These are phyloP conservation scores for Drechslerella coelobrocha DNA, from an alignment of 2,329 filamentous ascomycete genomes.

Conservation along the genomic window DNA sequence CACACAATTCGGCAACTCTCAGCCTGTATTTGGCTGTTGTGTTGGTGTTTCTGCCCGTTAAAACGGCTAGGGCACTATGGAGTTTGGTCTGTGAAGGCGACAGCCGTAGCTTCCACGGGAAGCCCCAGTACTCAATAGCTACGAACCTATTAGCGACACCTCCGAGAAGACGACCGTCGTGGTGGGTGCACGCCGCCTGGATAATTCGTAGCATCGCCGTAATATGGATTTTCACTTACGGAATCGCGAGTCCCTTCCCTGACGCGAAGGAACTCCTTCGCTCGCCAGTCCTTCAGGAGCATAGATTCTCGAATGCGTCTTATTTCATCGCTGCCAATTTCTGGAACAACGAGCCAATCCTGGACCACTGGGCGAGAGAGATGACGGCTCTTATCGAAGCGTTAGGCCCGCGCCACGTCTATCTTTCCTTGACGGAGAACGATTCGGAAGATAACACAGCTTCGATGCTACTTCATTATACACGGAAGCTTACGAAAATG, in stretches of 20 bases:
- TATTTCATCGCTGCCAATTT: constrained; percentile 47
- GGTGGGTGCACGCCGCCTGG: not conserved
- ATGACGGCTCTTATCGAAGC: constrained; percentile 27
- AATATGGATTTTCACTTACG: constrained; percentile 23
- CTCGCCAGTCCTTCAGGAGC: constrained; percentile 19
- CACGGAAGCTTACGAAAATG: constrained; percentile 33
- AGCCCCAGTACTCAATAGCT: constrained; percentile 16
- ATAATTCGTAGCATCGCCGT: constrained; percentile 23
- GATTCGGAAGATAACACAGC: constrained; percentile 47
- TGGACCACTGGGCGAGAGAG: constrained; percentile 31
- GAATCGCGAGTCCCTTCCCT: constrained; percentile 25
- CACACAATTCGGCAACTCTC: constrained; percentile 43
- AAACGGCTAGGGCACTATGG: constrained; percentile 20
- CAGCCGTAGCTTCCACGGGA: not conserved
- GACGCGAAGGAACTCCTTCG: constrained; percentile 13
- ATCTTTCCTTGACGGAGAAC: constrained; percentile 45
- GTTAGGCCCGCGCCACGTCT: constrained; percentile 35
- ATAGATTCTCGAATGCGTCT: constrained; percentile 21
- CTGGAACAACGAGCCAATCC: constrained; percentile 43
- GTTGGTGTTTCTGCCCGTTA: constrained; percentile 26
- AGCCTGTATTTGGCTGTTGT: constrained; percentile 35
- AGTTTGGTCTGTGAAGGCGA: not conserved
- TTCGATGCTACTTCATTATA: constrained; percentile 33
- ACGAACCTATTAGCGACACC: constrained; percentile 9
- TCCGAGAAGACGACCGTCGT: constrained; percentile 3